Evolutionary conservation across 2,329 filamentous ascomycete species (phyloP).

Genomic region (Penicillium sp.): DNA sequence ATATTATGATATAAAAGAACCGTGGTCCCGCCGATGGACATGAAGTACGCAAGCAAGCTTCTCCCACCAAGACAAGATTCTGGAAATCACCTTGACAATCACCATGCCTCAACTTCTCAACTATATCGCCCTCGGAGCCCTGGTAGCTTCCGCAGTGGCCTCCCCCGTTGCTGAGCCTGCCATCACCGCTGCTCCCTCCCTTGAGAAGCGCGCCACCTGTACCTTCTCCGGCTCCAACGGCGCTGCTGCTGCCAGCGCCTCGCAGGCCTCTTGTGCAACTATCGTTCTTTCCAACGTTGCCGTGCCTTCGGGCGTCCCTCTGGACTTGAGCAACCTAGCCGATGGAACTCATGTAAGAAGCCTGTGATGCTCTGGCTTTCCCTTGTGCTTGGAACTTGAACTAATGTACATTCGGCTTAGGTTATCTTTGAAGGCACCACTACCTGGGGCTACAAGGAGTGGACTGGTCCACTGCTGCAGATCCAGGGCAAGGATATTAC

Average conservation of each 20-base stretch:
- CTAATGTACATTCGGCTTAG: slow-evolving; percentile 19
- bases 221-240: slow-evolving; percentile 31
- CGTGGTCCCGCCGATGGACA: neutral
- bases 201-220: slow-evolving; percentile 23
- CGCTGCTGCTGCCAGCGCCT: slow-evolving; percentile 29
- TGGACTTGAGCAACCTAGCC: slow-evolving; percentile 16
- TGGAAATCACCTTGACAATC: neutral
- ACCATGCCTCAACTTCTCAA: neutral
- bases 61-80: neutral
- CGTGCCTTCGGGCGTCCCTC: slow-evolving; percentile 17
- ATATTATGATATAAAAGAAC: neutral
- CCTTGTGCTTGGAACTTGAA: neutral
- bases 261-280: slow-evolving; percentile 37
- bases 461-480: slow-evolving; percentile 65
- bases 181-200: slow-evolving; percentile 4
- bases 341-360: slow-evolving; percentile 17
- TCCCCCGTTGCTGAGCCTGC: slow-evolving; percentile 2
- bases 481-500: slow-evolving; percentile 60
- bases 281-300: slow-evolving; percentile 40
- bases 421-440: slow-evolving; percentile 67
- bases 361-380: neutral
- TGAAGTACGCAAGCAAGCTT: neutral
- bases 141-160: neutral
- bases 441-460: slow-evolving; percentile 68
- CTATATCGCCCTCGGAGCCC: neutral